Evolutionary conservation across 176 grass and related monocot species (phyloP), one percentile per base, ranked within the genome.

Genomic region (Aegilops tauschii): DNA sequence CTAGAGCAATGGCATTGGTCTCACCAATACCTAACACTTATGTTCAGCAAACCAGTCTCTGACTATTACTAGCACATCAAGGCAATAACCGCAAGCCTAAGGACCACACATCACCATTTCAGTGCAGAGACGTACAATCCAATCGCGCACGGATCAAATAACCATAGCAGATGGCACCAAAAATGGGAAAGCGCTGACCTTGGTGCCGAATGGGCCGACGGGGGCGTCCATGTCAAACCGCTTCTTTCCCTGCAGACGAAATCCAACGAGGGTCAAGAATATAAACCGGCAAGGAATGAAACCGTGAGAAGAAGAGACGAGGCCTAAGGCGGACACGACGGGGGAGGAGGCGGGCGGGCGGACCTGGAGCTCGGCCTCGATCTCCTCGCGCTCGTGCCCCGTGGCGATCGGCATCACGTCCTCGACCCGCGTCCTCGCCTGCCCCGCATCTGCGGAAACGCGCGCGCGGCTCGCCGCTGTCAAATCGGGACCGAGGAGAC

Each of bases 401-500:
- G 86, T 94, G 75, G 92, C 81, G 82, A 97, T 93, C 32, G 90
- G 90, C 90, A 94, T 92, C 79, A 92, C 88, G 35, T 94, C 90
- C 83, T 97, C 81, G 9, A 89, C 86, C 34, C 72, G 88, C 73
- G 39, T 87, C 83, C 86, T 89, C 83, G 14, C 68, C 34, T 77
- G 39, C 30, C 73, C 31, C 65, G 12, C 84, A 65, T 86, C 84
- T 79, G 80, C 35, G 9, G 18, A 27, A 40, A 82, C 39, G 27
- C 36, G 18, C 39, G 27, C 36, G 18, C n/a, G 40, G 6, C 7
- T 2, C 63, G 12, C 9, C 16, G 3, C 50, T 37, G 17, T 90
- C 84, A 86, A 83, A 90, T 78, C 23, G 39, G 42, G 7, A 12
- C 20, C 3, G 69, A 34, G 11, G 40, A 47, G 23, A 20, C 40